A percentile compares a stretch with the other conserved stretches of the same genome.
These are phyloP conservation scores for Aspergillus sp. DNA, from an alignment of 2,329 filamentous ascomycete genomes.

Conservation along the genomic window DNA sequence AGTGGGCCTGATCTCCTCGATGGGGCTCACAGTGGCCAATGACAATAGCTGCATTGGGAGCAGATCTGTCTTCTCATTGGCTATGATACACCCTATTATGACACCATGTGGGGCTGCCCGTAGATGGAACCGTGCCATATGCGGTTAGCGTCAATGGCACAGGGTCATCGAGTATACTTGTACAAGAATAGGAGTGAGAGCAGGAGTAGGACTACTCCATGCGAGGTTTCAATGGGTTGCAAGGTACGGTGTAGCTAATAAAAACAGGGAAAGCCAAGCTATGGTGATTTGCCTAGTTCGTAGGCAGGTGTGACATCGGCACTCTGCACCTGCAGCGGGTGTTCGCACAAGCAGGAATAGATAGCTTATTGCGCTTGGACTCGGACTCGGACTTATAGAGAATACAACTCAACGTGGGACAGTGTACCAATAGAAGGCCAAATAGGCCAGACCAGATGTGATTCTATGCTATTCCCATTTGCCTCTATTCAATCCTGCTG, in stretches of 20 bases:
- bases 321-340: neutral
- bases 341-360: neutral
- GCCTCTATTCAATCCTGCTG: neutral
- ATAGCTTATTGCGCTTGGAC: neutral
- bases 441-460: no score
- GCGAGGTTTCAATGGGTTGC: no score
- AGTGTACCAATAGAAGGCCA: neutral
- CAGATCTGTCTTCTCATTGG: neutral
- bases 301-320: no score
- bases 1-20: neutral
- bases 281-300: no score
- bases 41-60: neutral
- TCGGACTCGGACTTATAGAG: neutral
- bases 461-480: neutral
- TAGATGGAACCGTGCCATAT: no score
- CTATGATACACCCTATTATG: neutral
- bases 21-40: neutral
- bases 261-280: no score
- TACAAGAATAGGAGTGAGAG: no score
- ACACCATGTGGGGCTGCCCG: neutral
- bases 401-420: neutral
- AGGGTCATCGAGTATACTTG: no score
- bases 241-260: no score
- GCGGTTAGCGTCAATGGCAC: no score
- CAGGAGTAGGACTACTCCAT: no score